Evolutionary conservation across 352 stramenopile genomes (phyloP).

Genomic region (Phytophthora tentaculata): DNA sequence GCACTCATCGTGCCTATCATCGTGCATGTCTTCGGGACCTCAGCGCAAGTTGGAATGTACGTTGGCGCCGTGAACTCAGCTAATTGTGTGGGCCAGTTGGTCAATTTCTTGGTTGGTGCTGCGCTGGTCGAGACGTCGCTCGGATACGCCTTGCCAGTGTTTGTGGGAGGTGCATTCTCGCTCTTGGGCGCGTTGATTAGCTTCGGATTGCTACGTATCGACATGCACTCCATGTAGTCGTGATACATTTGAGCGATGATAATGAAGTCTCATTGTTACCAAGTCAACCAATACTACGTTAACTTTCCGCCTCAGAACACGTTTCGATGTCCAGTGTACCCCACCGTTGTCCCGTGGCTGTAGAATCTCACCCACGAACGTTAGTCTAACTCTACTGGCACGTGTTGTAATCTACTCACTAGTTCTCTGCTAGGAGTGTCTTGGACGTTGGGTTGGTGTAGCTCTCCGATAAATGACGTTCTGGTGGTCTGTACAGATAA

Average conservation of each 20-base stretch:
- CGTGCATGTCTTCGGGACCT: constrained; percentile 65
- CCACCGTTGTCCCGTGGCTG: constrained; percentile 47
- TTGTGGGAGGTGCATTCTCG: constrained; percentile 71
- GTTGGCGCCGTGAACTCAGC: constrained; percentile 78
- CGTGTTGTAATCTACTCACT: too few species aligned
- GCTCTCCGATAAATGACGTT: constrained; percentile 56
- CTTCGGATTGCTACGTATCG: constrained; percentile 64
- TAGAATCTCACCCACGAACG: not conserved
- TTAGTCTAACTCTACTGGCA: too few species aligned
- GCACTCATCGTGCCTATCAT: constrained; percentile 77
- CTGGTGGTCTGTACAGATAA: constrained; percentile 36
- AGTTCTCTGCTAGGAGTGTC: constrained; percentile 67
- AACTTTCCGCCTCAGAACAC: constrained; percentile 8
- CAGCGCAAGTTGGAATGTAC: constrained; percentile 67
- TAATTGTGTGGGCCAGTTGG: constrained; percentile 72
- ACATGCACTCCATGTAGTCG: constrained; percentile 80
- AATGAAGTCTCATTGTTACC: constrained; percentile 6
- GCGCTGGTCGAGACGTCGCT: constrained; percentile 68
- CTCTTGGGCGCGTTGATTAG: constrained; percentile 68
- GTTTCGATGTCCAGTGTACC: constrained; percentile 56
- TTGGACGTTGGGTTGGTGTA: constrained; percentile 67
- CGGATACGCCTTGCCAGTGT: constrained; percentile 65
- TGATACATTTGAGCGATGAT: not conserved
- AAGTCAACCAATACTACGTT: constrained; percentile 10
- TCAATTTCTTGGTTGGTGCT: constrained; percentile 72